Conservation (phyloP, 352 stramenopile species). For the Globisporangium echinulatum region DNA sequence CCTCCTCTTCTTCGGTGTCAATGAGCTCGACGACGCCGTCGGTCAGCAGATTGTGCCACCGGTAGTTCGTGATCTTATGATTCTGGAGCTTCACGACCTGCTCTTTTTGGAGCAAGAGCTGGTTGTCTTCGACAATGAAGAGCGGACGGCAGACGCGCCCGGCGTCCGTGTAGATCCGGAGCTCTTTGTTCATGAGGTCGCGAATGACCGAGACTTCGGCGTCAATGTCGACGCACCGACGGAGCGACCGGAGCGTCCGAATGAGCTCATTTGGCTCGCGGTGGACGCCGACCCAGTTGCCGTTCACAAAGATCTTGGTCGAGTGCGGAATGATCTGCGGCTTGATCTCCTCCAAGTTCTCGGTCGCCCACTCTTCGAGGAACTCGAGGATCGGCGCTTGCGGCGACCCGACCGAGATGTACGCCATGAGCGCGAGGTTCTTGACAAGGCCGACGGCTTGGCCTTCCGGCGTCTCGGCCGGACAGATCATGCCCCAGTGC, state of each 20-base stretch:
- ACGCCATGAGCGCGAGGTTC: constrained; percentile 99
- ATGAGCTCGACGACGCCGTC: constrained; percentile 97
- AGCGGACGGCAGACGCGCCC: constrained; percentile 97
- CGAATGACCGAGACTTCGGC: constrained; percentile 98
- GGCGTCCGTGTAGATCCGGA: constrained; percentile 99
- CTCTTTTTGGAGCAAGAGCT: constrained; percentile 94
- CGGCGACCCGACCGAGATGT: constrained; percentile 93
- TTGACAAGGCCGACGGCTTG: constrained; percentile 95
- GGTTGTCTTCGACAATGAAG: constrained; percentile 97
- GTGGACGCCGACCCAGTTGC: constrained; percentile 99
- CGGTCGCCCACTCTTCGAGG: constrained; percentile 97
- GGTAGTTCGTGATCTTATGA: constrained; percentile 86
- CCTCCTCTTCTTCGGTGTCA: constrained; percentile 99
- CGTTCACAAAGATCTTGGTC: constrained; percentile 99
- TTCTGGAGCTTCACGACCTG: constrained; percentile 96
- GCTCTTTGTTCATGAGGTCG: constrained; percentile 97
- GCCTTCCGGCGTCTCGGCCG: constrained; percentile 93
- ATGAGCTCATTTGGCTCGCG: constrained; percentile 96
- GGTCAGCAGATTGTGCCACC: constrained; percentile 86
- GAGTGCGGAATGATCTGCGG: constrained; percentile 96
- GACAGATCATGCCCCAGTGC: constrained; percentile 99
- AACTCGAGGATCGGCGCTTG: constrained; percentile 97
- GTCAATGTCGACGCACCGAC: constrained; percentile 97
- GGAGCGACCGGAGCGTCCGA: constrained; percentile 91
- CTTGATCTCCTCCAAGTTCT: constrained; percentile 97